phyloP scores from a whole-genome alignment of 2,329 filamentous ascomycete genomes.

The Phialocephala sp. region DNA sequence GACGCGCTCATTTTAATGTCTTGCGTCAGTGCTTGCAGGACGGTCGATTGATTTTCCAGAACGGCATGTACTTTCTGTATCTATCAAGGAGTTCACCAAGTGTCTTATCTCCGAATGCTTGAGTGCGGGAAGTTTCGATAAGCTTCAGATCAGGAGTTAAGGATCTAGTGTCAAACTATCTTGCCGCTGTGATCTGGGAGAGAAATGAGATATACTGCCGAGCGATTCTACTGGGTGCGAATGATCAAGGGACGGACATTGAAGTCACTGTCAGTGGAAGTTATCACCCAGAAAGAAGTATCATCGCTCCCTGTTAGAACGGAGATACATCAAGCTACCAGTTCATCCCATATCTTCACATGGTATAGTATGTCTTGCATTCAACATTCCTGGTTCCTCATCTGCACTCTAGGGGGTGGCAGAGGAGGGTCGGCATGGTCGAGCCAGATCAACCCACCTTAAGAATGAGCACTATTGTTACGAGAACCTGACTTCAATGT shows the following conservation, averaged over 20 bases:
- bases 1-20: slow-evolving; percentile 3
- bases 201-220: slow-evolving; percentile 2
- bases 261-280: neutral
- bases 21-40: slow-evolving; percentile 1
- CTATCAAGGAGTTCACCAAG: neutral
- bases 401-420: slow-evolving; percentile 1
- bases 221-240: neutral
- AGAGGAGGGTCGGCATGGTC: neutral
- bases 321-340: slow-evolving; percentile 3
- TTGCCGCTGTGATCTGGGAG: neutral
- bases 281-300: neutral
- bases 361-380: slow-evolving; percentile 9
- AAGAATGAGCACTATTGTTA: slow-evolving; percentile 9
- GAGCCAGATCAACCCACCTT: neutral
- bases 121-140: neutral
- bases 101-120: slow-evolving; percentile 2
- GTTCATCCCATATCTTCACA: slow-evolving; percentile 1
- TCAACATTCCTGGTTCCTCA: neutral
- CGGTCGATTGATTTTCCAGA: slow-evolving; percentile 8
- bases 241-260: slow-evolving; percentile 5
- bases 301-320: neutral
- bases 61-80: neutral
- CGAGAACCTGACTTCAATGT: slow-evolving; percentile 3
- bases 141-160: neutral
- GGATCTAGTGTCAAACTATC: neutral